phyloP scores from a whole-genome alignment of 352 stramenopile species.

The Pythium inflatum region DNA sequence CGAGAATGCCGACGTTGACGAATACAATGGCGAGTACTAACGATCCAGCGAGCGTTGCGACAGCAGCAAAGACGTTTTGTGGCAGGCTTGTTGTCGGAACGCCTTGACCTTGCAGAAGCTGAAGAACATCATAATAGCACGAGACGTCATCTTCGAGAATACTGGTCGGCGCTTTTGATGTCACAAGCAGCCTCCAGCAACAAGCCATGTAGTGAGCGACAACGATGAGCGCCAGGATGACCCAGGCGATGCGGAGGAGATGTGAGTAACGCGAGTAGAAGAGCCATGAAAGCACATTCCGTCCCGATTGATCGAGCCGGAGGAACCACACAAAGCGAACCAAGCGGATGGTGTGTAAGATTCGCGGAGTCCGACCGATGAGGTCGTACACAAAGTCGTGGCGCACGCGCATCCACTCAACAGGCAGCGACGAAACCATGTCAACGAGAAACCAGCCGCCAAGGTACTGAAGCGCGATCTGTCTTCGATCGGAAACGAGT shows the following conservation, averaged over 20 bases:
- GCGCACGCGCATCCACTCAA: neutral
- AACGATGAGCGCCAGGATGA: neutral
- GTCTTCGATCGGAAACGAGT: neutral
- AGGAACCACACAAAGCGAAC: neutral
- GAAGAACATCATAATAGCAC: neutral
- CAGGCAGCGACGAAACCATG: neutral
- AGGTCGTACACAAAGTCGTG: neutral
- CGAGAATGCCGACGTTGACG: constrained; percentile 59
- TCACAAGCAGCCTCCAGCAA: neutral
- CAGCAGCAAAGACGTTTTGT: constrained; percentile 48
- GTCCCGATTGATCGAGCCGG: neutral
- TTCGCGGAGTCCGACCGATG: neutral
- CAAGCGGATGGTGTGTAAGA: neutral
- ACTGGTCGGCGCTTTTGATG: neutral
- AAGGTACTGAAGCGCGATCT: neutral
- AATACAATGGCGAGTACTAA: constrained; percentile 67
- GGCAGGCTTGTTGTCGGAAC: constrained; percentile 18
- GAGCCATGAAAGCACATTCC: neutral
- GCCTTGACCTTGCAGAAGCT: constrained; percentile 1
- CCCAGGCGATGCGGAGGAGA: neutral
- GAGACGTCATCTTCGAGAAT: neutral
- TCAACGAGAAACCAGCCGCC: neutral
- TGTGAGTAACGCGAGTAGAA: neutral
- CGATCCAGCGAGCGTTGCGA: constrained; percentile 53
- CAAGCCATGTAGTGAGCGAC: neutral